A percentile compares a stretch with the other conserved stretches of the same genome.
phyloP scores from a whole-genome alignment of 2,329 filamentous ascomycete genomes.

The Corinectria fuckeliana region DNA sequence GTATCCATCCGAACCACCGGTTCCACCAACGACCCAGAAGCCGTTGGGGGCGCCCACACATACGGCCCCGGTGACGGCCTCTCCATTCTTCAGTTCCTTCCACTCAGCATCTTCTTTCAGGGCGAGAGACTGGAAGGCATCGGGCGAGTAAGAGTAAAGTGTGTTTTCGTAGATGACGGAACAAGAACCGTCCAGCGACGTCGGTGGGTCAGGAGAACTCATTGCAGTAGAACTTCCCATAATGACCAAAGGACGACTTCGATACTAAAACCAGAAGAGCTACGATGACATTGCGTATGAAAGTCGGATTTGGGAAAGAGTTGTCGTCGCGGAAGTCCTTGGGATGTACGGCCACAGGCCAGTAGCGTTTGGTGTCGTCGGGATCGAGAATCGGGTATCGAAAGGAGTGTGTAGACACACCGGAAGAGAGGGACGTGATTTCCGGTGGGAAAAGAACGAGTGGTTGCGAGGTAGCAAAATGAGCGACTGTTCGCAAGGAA shows the following conservation, averaged over 20 bases:
- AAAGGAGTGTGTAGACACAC: conserved; percentile 5
- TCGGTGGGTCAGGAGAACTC: conserved; percentile 73
- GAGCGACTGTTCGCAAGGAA: conserved; percentile 30
- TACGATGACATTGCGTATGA: conserved; percentile 38
- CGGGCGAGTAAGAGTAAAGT: conserved; percentile 81
- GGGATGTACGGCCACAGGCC: conserved; percentile 8
- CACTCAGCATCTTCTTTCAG: conserved; percentile 75
- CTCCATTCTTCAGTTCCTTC: conserved; percentile 69
- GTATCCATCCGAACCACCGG: conserved; percentile 61
- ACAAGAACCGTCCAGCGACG: conserved; percentile 78
- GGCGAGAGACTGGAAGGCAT: conserved; percentile 76
- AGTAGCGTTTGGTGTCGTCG: conserved; percentile 6
- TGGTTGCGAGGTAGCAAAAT: conserved; percentile 11
- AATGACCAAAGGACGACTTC: conserved; percentile 18
- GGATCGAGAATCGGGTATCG: conserved; percentile 13
- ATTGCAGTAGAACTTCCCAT: conserved; percentile 53
- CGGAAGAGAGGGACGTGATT: conserved; percentile 6
- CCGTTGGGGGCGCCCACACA: conserved; percentile 74
- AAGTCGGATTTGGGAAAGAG: conserved; percentile 11
- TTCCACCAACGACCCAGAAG: conserved; percentile 84
- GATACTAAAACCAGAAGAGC: conserved; percentile 19
- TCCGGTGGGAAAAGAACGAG: conserved; percentile 18
- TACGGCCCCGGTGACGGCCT: conserved; percentile 74
- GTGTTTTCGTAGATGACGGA: conserved; percentile 81
- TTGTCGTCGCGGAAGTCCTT: conserved; percentile 25